Conservation (phyloP, 805 yeast species). For the Ogataea nitratoaversa region DNA sequence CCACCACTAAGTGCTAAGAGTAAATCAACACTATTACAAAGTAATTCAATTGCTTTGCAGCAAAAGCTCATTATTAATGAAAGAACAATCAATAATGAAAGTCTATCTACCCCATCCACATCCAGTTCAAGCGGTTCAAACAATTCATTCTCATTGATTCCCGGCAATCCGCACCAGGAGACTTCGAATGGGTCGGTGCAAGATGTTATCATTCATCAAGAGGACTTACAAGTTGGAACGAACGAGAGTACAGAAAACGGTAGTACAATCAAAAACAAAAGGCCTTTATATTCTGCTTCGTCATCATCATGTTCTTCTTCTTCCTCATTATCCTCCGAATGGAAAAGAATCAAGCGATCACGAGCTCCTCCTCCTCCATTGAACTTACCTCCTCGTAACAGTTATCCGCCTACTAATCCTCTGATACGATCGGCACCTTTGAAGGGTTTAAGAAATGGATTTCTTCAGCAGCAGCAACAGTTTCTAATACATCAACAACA, state of each 20-base stretch:
- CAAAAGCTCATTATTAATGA: constrained; percentile 19
- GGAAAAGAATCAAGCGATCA: constrained; percentile 18
- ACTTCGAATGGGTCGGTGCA: too few relatives aligned
- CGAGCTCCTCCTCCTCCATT: constrained; percentile 22
- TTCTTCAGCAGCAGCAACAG: neutral
- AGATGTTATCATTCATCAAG: too few relatives aligned
- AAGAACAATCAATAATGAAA: constrained; percentile 2
- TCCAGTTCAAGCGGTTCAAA: neutral
- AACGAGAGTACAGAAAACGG: too few relatives aligned
- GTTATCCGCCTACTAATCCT: constrained; percentile 5
- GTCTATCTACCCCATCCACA: neutral
- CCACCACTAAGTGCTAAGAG: constrained; percentile 20
- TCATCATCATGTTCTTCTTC: too few relatives aligned
- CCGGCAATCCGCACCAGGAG: neutral
- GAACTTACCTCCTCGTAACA: constrained; percentile 5
- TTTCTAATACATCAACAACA: neutral
- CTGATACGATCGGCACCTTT: constrained; percentile 14
- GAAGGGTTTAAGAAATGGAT: neutral
- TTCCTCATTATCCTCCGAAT: neutral
- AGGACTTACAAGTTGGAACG: too few relatives aligned
- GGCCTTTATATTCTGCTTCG: too few relatives aligned
- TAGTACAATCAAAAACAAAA: too few relatives aligned
- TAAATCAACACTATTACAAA: constrained; percentile 12
- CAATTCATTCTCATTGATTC: constrained; percentile 1
- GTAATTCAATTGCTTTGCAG: constrained; percentile 21